phyloP scores from a whole-genome alignment of 2,329 filamentous ascomycete genomes.

The Chaetomiaceae sp. region DNA sequence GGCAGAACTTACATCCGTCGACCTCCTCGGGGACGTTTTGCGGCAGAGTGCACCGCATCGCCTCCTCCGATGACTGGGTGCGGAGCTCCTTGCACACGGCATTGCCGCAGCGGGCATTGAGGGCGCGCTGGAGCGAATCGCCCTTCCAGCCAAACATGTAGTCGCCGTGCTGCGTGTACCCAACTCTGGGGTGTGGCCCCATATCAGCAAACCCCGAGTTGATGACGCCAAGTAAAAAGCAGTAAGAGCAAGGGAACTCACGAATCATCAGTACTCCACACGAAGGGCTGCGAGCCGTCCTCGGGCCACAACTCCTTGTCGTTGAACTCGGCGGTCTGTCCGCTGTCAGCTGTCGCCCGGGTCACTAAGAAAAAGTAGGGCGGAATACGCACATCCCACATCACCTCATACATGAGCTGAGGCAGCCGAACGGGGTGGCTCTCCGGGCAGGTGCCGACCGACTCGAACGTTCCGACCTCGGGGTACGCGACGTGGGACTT shows the following conservation, averaged over 20 bases:
- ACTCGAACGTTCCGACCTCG: slow-evolving; percentile 25
- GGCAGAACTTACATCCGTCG: slow-evolving; percentile 24
- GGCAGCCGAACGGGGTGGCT: slow-evolving; percentile 30
- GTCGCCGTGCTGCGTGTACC: slow-evolving; percentile 28
- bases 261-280: slow-evolving; percentile 28
- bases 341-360: background rate
- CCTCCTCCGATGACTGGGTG: slow-evolving; percentile 23
- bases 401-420: slow-evolving; percentile 40
- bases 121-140: slow-evolving; percentile 3
- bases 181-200: slow-evolving; percentile 9
- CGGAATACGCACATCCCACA: slow-evolving; percentile 37
- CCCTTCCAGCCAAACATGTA: slow-evolving; percentile 13
- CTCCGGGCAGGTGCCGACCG: slow-evolving; percentile 25
- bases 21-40: slow-evolving; percentile 21
- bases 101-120: slow-evolving; percentile 19
- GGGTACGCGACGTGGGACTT: slow-evolving; percentile 36
- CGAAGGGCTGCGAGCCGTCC: slow-evolving; percentile 32
- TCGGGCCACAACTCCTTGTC: slow-evolving; percentile 33
- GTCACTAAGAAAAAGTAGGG: background rate
- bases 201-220: no score
- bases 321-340: slow-evolving; percentile 33
- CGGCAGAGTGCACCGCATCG: slow-evolving; percentile 22
- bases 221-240: no score
- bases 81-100: slow-evolving; percentile 23
- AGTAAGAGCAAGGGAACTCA: background rate